Evolutionary conservation across 495 filamentous ascomycete genomes (phyloP).

Genomic region (Lentithecium fluviatile): DNA sequence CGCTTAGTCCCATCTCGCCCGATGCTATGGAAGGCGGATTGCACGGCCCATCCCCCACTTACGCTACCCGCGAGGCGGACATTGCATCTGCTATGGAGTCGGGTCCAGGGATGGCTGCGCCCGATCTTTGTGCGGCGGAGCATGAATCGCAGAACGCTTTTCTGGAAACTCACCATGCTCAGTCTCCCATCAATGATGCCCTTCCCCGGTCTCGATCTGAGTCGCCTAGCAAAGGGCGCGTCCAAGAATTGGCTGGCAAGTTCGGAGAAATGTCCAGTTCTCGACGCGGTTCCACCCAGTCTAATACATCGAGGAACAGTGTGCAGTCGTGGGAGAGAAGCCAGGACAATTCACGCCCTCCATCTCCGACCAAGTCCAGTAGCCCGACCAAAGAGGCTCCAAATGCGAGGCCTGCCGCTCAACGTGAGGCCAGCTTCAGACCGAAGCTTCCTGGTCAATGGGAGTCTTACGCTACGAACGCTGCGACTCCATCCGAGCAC

Average conservation of each 20-base stretch:
- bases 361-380: constrained; percentile 21
- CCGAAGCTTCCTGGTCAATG: constrained; percentile 65
- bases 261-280: constrained; percentile 44
- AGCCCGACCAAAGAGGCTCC: constrained; percentile 6
- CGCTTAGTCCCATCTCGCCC: constrained; percentile 12
- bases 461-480: constrained; percentile 57
- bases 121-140: constrained; percentile 18
- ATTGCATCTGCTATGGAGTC: constrained; percentile 40
- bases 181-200: background rate
- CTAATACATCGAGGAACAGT: constrained; percentile 33
- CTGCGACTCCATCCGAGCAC: constrained; percentile 32
- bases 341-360: constrained; percentile 34
- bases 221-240: constrained; percentile 47
- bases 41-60: constrained; percentile 10
- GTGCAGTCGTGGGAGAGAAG: constrained; percentile 41
- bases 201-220: constrained; percentile 36
- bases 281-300: constrained; percentile 41
- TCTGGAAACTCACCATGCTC: constrained; percentile 25
- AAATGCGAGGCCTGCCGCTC: constrained; percentile 17
- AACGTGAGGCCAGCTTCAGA: constrained; percentile 46
- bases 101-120: constrained; percentile 15
- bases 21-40: constrained; percentile 9
- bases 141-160: constrained; percentile 29
- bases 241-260: constrained; percentile 52
- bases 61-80: constrained; percentile 43